Evolutionary conservation across 345 rosid genomes (phyloP), one percentile per base, ranked within the genome.

Genomic region (Erucastrum elatum): DNA sequence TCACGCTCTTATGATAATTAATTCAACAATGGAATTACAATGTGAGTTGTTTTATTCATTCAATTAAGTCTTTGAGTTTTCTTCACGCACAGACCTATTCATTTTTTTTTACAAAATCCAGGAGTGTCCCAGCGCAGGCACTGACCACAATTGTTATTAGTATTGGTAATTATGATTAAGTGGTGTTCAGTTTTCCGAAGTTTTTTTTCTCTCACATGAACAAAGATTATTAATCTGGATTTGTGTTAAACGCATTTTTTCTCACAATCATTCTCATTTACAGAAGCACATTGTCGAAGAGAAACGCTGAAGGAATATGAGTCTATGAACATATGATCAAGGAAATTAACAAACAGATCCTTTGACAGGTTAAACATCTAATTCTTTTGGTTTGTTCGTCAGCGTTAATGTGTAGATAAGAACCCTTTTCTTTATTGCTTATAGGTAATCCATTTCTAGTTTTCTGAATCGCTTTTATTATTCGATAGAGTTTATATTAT

Each of bases 21-120:
- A 61, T 46, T 49, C 80, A 69, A 46, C 75, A 77, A 62, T 76
- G 69, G 33, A 68, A 17, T 11, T 67, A 58, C 79, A 67, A 59
- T 69, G 68, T 31, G 53, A 76, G 74, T 61, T 68, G 35, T 55
- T 35, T 26, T 34, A 16, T 29, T 41, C 15, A 16, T 29, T 41
- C 15, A 25, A 30, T 60, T 61, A 0, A 39, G 30, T 1, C 10
- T 69, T 4, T 59, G 64, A 39, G 46, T 41, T 74, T 59, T 58
- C n/a, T 58, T 59, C 34, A 2, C 31, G 13, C 15, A 64, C 26
- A 15, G 64, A 9, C 29, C 15, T 35, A 65, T 65, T 65, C 51
- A 30, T 6, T 34, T 6, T 64, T 15, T 5, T 65, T 8, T 5
- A 16, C 8, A 1, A 17, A 65, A 65, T 65, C 29, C 69, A 65